A percentile compares a stretch with the other conserved stretches of the same genome.
phyloP scores from a whole-genome alignment of 257 asterid genomes.

The Thymus mandschuricus region DNA sequence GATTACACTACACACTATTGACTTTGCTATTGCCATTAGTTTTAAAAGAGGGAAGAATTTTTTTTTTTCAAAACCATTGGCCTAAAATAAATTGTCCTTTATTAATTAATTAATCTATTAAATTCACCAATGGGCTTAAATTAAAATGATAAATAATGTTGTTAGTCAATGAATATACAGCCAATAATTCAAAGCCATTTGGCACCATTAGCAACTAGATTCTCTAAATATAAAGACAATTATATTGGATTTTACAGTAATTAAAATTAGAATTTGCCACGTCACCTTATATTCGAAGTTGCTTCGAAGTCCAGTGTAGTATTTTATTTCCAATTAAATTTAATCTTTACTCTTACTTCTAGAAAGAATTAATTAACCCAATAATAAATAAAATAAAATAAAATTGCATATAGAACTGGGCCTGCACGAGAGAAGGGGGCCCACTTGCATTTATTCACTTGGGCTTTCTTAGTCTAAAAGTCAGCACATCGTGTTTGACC shows the following conservation, averaged over 20 bases:
- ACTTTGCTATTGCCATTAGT: too few relatives aligned
- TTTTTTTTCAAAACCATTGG: too few relatives aligned
- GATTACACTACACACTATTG: too few relatives aligned
- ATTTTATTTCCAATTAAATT: not conserved
- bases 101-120: not conserved
- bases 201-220: not conserved
- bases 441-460: constrained; percentile 6
- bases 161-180: not conserved
- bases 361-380: constrained; percentile 1
- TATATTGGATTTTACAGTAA: not conserved
- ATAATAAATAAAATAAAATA: not conserved
- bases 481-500: constrained; percentile 33
- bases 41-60: too few relatives aligned
- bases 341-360: constrained; percentile 24
- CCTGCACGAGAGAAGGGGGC: not conserved
- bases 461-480: constrained; percentile 9
- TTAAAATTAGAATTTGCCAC: not conserved
- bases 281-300: constrained; percentile 15
- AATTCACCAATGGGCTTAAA: not conserved
- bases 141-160: not conserved
- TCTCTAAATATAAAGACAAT: not conserved
- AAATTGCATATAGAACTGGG: not conserved
- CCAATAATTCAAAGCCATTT: not conserved
- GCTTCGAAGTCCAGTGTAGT: not conserved
- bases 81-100: not conserved